A percentile compares a stretch with the other conserved stretches of the same genome.
phyloP scores from a whole-genome alignment of 768 basidiomycete species.

The Wakefieldia striispora region DNA sequence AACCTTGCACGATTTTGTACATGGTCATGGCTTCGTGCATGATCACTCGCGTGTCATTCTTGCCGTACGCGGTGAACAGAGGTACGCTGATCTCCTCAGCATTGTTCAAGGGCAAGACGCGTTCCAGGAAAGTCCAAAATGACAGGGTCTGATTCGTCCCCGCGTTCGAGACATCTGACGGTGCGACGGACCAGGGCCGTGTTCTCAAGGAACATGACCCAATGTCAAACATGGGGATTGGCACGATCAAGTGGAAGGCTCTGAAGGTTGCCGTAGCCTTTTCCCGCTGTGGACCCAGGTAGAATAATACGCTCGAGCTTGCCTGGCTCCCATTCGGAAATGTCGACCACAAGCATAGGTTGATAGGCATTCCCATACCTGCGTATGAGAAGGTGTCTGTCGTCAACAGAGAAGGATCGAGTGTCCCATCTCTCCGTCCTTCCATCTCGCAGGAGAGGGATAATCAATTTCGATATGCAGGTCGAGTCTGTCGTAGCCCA shows the following conservation, averaged over 20 bases:
- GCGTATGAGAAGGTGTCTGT: conserved; percentile 35
- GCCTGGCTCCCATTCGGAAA: conserved; percentile 27
- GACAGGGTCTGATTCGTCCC: conserved; percentile 38
- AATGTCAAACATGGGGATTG: conserved; percentile 35
- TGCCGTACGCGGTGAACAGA: conserved; percentile 41
- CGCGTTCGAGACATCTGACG: conserved; percentile 38
- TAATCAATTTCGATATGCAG: conserved; percentile 35
- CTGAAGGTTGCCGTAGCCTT: conserved; percentile 22
- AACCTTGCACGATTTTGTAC: conserved; percentile 33
- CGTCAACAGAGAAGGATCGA: conserved; percentile 37
- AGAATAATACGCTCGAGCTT: conserved; percentile 32
- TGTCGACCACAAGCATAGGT: conserved; percentile 33
- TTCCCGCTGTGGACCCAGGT: conserved; percentile 33
- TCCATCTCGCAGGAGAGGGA: conserved; percentile 30
- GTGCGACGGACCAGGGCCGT: conserved; percentile 37
- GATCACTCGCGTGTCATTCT: conserved; percentile 39
- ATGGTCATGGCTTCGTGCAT: conserved; percentile 39
- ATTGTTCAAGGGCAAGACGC: conserved; percentile 39
- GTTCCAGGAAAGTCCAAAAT: conserved; percentile 38
- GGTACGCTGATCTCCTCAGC: conserved; percentile 37
- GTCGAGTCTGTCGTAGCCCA: conserved; percentile 26
- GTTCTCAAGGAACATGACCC: conserved; percentile 41
- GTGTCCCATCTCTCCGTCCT: conserved; percentile 34
- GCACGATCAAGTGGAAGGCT: conserved; percentile 33
- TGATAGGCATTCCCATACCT: conserved; percentile 27